These are phyloP conservation scores for Alternaria incomplexa DNA, from an alignment of 2,329 filamentous ascomycete species.

Conservation along the genomic window DNA sequence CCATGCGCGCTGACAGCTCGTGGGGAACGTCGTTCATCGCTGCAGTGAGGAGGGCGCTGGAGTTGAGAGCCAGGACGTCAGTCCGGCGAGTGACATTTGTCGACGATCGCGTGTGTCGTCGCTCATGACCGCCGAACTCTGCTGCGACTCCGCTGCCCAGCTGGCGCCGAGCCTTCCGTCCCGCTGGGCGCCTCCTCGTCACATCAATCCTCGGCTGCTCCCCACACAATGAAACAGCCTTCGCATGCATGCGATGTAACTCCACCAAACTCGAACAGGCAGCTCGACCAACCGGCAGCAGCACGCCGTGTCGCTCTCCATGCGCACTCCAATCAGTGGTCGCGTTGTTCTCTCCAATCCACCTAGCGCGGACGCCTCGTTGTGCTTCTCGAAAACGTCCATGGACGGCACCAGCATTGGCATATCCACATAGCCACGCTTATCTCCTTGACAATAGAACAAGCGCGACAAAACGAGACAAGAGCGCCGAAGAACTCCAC, in stretches of 20 bases:
- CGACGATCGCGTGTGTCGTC: not conserved
- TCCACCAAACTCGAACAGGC: slow-evolving; percentile 22
- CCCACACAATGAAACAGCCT: slow-evolving; percentile 12
- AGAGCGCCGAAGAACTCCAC: slow-evolving; percentile 4
- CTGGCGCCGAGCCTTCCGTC: slow-evolving; percentile 20
- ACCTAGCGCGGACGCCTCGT: not conserved
- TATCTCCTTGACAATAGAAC: not conserved
- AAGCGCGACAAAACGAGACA: slow-evolving; percentile 5
- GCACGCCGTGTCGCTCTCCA: not conserved
- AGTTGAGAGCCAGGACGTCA: not conserved
- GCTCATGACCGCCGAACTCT: slow-evolving; percentile 1
- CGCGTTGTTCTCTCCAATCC: not conserved
- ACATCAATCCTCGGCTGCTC: slow-evolving; percentile 8
- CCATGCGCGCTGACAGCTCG: not conserved
- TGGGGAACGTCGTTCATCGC: not conserved
- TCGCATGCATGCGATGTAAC: slow-evolving; percentile 3
- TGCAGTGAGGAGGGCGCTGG: not conserved
- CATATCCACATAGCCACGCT: not conserved
- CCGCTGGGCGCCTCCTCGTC: slow-evolving; percentile 10
- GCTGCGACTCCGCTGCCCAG: slow-evolving; percentile 11
- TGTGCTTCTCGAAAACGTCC: not conserved
- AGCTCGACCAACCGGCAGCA: slow-evolving; percentile 16
- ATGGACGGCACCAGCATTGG: not conserved
- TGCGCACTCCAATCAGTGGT: not conserved
- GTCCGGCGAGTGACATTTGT: not conserved